Conservation (phyloP, 345 rosid genomes). For the Orychophragmus violaceus region DNA sequence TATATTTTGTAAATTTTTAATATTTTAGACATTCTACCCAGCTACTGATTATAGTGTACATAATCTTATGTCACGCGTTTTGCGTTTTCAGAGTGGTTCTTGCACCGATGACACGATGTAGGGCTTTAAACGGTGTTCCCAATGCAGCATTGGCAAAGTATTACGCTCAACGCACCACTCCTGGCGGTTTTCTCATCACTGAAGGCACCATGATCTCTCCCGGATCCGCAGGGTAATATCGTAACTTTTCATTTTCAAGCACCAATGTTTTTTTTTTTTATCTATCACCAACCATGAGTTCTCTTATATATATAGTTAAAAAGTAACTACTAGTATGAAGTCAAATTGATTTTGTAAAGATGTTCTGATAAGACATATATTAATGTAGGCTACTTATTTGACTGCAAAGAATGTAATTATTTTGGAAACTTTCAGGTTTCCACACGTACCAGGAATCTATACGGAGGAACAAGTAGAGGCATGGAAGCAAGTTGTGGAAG, state of each 20-base stretch:
- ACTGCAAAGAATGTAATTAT: not conserved
- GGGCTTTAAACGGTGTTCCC: conserved; percentile 72
- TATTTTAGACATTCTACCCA: no score
- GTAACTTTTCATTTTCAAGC: not conserved
- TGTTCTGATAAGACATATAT: not conserved
- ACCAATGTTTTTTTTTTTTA: not conserved
- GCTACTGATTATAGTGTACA: no score
- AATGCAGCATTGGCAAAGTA: conserved; percentile 60
- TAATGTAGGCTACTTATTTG: not conserved
- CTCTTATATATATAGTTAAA: no score
- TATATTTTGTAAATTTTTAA: no score
- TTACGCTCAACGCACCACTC: conserved; percentile 75
- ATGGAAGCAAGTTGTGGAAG: conserved; percentile 74
- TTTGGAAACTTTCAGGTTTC: conserved; percentile 41
- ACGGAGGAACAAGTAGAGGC: conserved; percentile 69
- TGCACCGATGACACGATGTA: conserved; percentile 88
- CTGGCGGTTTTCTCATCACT: conserved; percentile 71
- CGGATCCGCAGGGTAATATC: conserved; percentile 60
- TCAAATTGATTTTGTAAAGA: no score
- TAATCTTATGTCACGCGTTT: not conserved
- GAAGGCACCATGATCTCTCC: conserved; percentile 73
- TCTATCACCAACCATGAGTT: not conserved
- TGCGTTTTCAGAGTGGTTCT: conserved; percentile 61
- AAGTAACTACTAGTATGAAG: no score
- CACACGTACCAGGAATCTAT: conserved; percentile 87